Conservation (phyloP, 306 rosid species). For the Malus fusca region DNA sequence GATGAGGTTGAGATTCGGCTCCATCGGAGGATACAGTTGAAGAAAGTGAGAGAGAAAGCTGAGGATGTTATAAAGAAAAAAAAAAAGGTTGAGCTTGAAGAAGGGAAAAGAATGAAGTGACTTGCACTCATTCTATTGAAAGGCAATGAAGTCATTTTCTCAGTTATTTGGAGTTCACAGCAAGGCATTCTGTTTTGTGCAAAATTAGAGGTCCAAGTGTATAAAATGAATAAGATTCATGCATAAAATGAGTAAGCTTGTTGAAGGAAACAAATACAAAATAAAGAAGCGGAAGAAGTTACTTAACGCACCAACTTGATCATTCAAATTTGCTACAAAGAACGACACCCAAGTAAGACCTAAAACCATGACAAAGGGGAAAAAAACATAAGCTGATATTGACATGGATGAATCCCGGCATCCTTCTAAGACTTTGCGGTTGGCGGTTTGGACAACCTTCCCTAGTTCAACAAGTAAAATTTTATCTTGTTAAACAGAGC, state of each 20-base stretch:
- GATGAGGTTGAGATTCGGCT: constrained; percentile 29
- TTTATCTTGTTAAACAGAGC: not conserved
- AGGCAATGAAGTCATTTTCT: not conserved
- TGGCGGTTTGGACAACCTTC: constrained; percentile 2
- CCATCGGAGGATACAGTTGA: constrained; percentile 1
- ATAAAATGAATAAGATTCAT: not conserved
- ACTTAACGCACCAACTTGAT: not conserved
- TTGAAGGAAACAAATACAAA: too few relatives aligned
- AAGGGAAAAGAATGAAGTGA: constrained; percentile 19
- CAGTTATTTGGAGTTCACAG: not conserved
- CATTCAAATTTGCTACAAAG: not conserved
- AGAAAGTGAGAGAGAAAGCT: not conserved
- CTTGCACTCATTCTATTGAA: constrained; percentile 18
- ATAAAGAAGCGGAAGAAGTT: not conserved
- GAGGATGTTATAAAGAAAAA: not conserved
- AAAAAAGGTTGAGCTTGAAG: not conserved
- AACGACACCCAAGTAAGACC: not conserved
- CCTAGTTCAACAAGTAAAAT: not conserved
- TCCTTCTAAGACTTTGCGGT: not conserved
- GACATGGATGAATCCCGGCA: not conserved
- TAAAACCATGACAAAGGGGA: not conserved
- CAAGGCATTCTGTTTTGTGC: not conserved
- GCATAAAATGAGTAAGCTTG: too few relatives aligned
- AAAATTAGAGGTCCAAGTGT: not conserved
- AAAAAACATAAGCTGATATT: not conserved